phyloP scores from a whole-genome alignment of 768 basidiomycete species.

The Boletus speciosus region DNA sequence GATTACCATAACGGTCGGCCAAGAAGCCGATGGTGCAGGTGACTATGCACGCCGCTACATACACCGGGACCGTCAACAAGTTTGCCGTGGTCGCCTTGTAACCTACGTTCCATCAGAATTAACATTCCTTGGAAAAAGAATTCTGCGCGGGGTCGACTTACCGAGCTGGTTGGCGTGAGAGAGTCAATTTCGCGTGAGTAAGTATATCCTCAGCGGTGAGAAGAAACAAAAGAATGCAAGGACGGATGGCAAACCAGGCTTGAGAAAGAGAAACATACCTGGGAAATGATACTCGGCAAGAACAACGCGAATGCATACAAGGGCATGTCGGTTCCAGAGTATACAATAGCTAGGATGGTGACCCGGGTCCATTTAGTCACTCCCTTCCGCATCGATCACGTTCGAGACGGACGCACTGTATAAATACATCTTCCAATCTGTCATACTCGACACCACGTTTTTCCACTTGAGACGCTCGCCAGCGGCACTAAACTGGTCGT shows the following conservation, averaged over 20 bases:
- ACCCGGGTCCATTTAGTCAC: not conserved
- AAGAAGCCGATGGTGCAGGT: slow-evolving; percentile 63
- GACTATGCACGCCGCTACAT: slow-evolving; percentile 60
- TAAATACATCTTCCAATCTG: slow-evolving; percentile 76
- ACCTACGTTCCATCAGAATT: slow-evolving; percentile 35
- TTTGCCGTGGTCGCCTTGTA: slow-evolving; percentile 72
- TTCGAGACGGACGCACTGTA: slow-evolving; percentile 9
- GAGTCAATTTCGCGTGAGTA: not conserved
- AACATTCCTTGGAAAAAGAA: not conserved
- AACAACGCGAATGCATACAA: slow-evolving; percentile 78
- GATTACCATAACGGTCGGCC: slow-evolving; percentile 57
- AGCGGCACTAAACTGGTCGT: slow-evolving; percentile 70
- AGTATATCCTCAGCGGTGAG: not conserved
- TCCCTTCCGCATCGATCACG: not conserved
- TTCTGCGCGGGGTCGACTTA: slow-evolving; percentile 17
- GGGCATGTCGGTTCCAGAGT: slow-evolving; percentile 57
- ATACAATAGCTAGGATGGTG: slow-evolving; percentile 46
- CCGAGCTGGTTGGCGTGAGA: slow-evolving; percentile 34
- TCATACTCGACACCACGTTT: slow-evolving; percentile 54
- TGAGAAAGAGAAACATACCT: slow-evolving; percentile 38
- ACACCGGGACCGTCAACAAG: slow-evolving; percentile 74
- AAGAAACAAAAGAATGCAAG: not conserved
- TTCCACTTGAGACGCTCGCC: slow-evolving; percentile 59
- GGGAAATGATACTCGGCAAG: slow-evolving; percentile 72
- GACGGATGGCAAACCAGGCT: not conserved